A percentile compares a stretch with the other conserved stretches of the same genome.
Conservation (phyloP, 495 filamentous ascomycete species). For the Rostrohypoxylon terebratum region DNA sequence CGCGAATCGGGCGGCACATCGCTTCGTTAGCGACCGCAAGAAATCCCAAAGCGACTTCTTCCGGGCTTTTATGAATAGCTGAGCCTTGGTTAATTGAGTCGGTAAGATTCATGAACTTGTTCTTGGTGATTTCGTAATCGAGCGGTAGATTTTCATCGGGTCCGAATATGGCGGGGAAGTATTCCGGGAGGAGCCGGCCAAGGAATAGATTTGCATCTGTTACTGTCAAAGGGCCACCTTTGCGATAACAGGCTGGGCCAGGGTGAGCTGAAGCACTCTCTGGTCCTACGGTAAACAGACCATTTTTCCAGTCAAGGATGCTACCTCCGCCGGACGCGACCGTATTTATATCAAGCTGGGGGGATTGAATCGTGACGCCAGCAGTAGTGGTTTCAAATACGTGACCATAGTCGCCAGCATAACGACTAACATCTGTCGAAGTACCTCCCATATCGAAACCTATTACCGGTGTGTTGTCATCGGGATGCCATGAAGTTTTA, state of each 20-base stretch:
- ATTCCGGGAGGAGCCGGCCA: conserved; percentile 61
- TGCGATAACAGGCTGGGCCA: conserved; percentile 93
- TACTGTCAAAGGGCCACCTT: conserved; percentile 91
- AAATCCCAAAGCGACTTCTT: conserved; percentile 63
- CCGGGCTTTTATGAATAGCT: conserved; percentile 41
- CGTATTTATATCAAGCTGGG: conserved; percentile 96
- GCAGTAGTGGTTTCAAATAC: conserved; percentile 80
- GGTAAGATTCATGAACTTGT: conserved; percentile 41
- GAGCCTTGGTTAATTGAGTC: conserved; percentile 60
- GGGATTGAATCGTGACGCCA: conserved; percentile 92
- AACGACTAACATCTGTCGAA: conserved; percentile 51
- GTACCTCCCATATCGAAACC: conserved; percentile 55
- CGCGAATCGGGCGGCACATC: conserved; percentile 67
- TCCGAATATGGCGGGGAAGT: conserved; percentile 51
- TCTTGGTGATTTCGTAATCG: conserved; percentile 35
- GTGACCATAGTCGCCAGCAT: conserved; percentile 49
- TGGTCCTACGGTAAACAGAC: conserved; percentile 94
- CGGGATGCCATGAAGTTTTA: conserved; percentile 49
- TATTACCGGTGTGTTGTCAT: conserved; percentile 46
- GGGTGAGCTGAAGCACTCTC: conserved; percentile 95
- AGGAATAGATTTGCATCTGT: conserved; percentile 95
- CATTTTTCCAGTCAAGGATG: conserved; percentile 88
- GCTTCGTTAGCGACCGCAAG: conserved; percentile 66
- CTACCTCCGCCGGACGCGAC: conserved; percentile 95
- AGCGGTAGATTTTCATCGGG: conserved; percentile 46